Percentiles rank a stretch among this genome's conserved stretches.
Evolutionary conservation across 345 rosid species (phyloP).

Genomic region (Murraya paniculata): DNA sequence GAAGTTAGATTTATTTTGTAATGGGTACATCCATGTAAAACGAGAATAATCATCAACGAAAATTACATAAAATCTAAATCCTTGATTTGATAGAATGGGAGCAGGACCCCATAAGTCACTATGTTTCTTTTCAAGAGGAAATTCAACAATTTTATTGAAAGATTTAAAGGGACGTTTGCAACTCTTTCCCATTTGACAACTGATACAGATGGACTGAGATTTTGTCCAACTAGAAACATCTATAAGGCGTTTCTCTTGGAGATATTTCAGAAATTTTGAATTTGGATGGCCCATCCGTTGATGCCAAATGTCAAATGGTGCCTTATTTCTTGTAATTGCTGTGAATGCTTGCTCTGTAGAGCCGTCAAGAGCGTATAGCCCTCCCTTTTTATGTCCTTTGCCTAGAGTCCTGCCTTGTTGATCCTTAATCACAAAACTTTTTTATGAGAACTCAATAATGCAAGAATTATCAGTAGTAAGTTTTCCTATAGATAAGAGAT

Average conservation of each 20-base stretch:
- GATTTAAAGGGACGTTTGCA: neutral
- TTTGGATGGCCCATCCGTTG: neutral
- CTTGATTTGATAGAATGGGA: neutral
- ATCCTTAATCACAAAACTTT: neutral
- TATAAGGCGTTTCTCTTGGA: neutral
- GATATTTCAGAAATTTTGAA: neutral
- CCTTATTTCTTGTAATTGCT: too few relatives aligned
- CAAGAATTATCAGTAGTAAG: neutral
- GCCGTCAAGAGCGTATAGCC: too few relatives aligned
- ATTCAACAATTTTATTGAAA: neutral
- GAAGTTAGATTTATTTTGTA: conserved; percentile 1
- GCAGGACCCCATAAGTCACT: neutral
- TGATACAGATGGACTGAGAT: neutral
- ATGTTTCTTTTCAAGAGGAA: neutral
- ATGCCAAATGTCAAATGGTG: too few relatives aligned
- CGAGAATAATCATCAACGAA: neutral
- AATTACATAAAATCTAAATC: neutral
- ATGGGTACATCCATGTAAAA: neutral
- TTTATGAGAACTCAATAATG: neutral
- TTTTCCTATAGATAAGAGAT: too few relatives aligned
- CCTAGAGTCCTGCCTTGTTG: neutral
- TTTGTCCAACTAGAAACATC: neutral
- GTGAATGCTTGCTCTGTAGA: neutral
- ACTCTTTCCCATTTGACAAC: neutral
- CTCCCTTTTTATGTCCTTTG: too few relatives aligned